Evolutionary conservation across 2,329 filamentous ascomycete species (phyloP).

Genomic region (Fusarium tuaranense): DNA sequence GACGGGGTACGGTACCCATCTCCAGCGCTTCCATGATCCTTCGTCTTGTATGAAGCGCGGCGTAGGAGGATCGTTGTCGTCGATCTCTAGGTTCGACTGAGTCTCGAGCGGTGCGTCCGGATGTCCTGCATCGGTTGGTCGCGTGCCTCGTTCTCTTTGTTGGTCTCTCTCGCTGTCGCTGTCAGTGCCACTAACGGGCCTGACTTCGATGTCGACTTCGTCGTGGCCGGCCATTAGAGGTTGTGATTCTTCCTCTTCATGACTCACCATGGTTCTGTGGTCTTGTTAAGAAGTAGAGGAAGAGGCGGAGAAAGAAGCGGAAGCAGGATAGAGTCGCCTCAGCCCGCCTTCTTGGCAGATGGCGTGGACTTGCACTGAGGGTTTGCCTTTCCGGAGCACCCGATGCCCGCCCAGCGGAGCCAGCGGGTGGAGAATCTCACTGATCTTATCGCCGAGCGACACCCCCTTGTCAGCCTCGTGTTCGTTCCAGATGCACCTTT

Average conservation of each 20-base stretch:
- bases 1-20: slow-evolving; percentile 69
- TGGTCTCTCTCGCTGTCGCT: slow-evolving; percentile 18
- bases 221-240: slow-evolving; percentile 54
- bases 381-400: slow-evolving; percentile 27
- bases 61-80: slow-evolving; percentile 58
- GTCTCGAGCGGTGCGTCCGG: slow-evolving; percentile 58
- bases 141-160: slow-evolving; percentile 16
- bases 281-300: neutral
- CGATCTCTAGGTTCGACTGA: slow-evolving; percentile 57
- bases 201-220: slow-evolving; percentile 41
- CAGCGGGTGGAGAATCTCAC: slow-evolving; percentile 28
- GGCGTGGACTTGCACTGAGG: slow-evolving; percentile 25
- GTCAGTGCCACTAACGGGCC: slow-evolving; percentile 36
- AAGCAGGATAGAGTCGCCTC: slow-evolving; percentile 13
- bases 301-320: neutral
- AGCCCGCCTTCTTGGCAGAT: slow-evolving; percentile 14
- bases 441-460: slow-evolving; percentile 1
- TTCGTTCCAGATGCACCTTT: slow-evolving; percentile 9
- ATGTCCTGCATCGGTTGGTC: slow-evolving; percentile 46
- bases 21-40: slow-evolving; percentile 59
- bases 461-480: slow-evolving; percentile 8
- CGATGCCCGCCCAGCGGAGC: slow-evolving; percentile 13
- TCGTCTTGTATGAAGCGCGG: slow-evolving; percentile 72
- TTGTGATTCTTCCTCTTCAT: slow-evolving; percentile 50
- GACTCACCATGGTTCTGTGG: slow-evolving; percentile 46